These are phyloP conservation scores for Cryptococcus maquisensis DNA, from an alignment of 1,284 basidiomycete species.

Conservation along the genomic window DNA sequence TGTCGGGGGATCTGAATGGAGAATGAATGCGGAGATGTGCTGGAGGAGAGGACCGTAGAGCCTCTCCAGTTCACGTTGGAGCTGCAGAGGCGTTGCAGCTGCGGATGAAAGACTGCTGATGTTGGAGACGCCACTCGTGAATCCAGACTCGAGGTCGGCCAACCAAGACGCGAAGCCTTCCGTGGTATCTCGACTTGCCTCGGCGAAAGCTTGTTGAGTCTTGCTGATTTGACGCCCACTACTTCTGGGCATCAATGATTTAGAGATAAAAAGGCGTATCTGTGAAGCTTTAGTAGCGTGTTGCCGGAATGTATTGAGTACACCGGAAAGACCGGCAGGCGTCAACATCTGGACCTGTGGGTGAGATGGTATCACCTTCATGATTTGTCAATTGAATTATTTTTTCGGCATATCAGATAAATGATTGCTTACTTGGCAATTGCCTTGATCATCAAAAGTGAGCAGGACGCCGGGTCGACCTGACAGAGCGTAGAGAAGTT, in stretches of 20 bases:
- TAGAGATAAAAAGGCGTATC: slow-evolving; percentile 59
- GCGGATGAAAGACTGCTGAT: slow-evolving; percentile 1
- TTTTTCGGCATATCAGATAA: not conserved
- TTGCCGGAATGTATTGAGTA: slow-evolving; percentile 57
- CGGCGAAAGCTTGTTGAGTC: slow-evolving; percentile 74
- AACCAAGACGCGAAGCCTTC: slow-evolving; percentile 64
- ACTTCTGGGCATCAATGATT: slow-evolving; percentile 45
- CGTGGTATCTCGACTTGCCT: slow-evolving; percentile 62
- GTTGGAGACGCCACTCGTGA: slow-evolving; percentile 47
- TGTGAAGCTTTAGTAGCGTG: slow-evolving; percentile 59
- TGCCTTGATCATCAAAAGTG: slow-evolving; percentile 10
- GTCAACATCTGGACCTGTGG: slow-evolving; percentile 56
- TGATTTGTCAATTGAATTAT: not conserved
- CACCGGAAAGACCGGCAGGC: slow-evolving; percentile 58
- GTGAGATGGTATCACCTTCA: slow-evolving; percentile 17
- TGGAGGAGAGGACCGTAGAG: slow-evolving; percentile 54
- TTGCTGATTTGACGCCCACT: slow-evolving; percentile 34
- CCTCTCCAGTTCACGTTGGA: slow-evolving; percentile 56
- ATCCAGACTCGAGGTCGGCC: slow-evolving; percentile 61
- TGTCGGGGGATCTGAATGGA: slow-evolving; percentile 55
- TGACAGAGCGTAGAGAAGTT: slow-evolving; percentile 36
- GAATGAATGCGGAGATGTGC: slow-evolving; percentile 44
- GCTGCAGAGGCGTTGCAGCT: slow-evolving; percentile 63
- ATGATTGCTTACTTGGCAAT: slow-evolving; percentile 24
- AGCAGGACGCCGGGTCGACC: slow-evolving; percentile 36